Percentiles rank a stretch among this genome's conserved stretches.
These are phyloP conservation scores for Setaria italica DNA, from an alignment of 202 grass and related monocot genomes.

Conservation along the genomic window DNA sequence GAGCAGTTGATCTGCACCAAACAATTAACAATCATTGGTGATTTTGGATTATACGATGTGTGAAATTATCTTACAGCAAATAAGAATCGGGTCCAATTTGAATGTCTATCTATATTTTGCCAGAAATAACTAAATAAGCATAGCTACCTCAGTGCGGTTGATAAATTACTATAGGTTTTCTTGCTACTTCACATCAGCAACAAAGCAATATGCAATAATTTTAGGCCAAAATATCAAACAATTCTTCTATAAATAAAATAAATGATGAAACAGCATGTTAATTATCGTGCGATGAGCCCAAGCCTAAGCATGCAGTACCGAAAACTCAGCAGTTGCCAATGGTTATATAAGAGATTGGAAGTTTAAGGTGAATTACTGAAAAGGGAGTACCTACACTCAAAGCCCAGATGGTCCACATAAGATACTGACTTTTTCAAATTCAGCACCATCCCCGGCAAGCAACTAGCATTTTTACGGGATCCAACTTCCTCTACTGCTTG, in stretches of 20 bases:
- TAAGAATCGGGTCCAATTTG: background rate
- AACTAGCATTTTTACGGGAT: slow-evolving; percentile 69
- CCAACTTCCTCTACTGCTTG: slow-evolving; percentile 81
- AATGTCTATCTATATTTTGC: background rate
- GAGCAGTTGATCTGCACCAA: background rate
- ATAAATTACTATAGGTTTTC: slow-evolving; percentile 11
- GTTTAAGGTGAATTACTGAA: slow-evolving; percentile 38
- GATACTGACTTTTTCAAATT: slow-evolving; percentile 92
- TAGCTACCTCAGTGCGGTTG: slow-evolving; percentile 19
- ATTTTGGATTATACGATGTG: background rate
- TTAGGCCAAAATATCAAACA: slow-evolving; percentile 16
- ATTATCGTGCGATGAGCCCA: slow-evolving; percentile 1
- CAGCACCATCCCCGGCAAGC: slow-evolving; percentile 92
- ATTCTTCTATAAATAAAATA: slow-evolving; percentile 23
- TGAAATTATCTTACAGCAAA: slow-evolving; percentile 17
- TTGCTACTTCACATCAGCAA: slow-evolving; percentile 1
- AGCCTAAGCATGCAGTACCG: background rate
- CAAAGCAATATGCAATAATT: slow-evolving; percentile 22
- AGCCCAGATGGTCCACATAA: slow-evolving; percentile 86
- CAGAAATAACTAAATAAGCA: slow-evolving; percentile 4
- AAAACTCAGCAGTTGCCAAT: slow-evolving; percentile 4
- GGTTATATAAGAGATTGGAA: slow-evolving; percentile 4
- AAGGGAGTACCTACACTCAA: slow-evolving; percentile 89
- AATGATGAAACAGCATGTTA: slow-evolving; percentile 25
- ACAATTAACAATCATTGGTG: background rate